These are phyloP conservation scores for Pyrenophora teres DNA, from an alignment of 2,329 filamentous ascomycete species.

Conservation along the genomic window DNA sequence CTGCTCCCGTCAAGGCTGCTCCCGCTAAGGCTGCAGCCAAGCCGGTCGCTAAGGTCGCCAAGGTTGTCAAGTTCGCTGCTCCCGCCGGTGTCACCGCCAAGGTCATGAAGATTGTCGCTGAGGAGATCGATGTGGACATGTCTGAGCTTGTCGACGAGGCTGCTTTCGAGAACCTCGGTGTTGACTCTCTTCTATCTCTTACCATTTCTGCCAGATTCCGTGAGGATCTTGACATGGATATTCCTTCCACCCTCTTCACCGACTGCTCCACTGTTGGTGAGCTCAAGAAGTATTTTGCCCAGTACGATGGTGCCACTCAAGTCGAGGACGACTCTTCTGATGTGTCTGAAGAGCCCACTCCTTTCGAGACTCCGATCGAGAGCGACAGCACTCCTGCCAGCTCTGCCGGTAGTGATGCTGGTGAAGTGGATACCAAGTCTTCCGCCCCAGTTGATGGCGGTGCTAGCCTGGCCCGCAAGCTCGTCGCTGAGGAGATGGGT, in stretches of 20 bases:
- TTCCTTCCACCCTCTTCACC: constrained; percentile 63
- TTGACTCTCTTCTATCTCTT: constrained; percentile 65
- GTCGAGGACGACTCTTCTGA: constrained; percentile 51
- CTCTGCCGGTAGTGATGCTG: constrained; percentile 55
- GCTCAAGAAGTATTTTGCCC: constrained; percentile 62
- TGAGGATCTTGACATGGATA: constrained; percentile 64
- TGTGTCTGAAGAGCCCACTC: constrained; percentile 49
- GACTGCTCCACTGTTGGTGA: constrained; percentile 64
- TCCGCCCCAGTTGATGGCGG: constrained; percentile 45
- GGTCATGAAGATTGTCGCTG: constrained; percentile 69
- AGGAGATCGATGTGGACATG: constrained; percentile 65
- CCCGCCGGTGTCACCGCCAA: constrained; percentile 54
- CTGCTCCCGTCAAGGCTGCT: constrained; percentile 44
- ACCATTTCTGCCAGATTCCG: constrained; percentile 66
- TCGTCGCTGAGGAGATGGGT: constrained; percentile 64
- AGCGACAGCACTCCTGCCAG: constrained; percentile 54
- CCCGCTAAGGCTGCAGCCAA: constrained; percentile 54
- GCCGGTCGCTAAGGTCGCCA: constrained; percentile 57
- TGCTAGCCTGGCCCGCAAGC: constrained; percentile 54
- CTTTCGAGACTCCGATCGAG: constrained; percentile 43
- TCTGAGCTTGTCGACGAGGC: constrained; percentile 64
- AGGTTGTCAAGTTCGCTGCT: constrained; percentile 52
- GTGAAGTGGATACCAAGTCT: constrained; percentile 43
- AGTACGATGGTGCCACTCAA: constrained; percentile 50
- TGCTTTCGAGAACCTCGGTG: constrained; percentile 65